Evolutionary conservation across 179 eudicot species (phyloP), one percentile per base, ranked within the genome.

Genomic region (Beta macrorhiza): DNA sequence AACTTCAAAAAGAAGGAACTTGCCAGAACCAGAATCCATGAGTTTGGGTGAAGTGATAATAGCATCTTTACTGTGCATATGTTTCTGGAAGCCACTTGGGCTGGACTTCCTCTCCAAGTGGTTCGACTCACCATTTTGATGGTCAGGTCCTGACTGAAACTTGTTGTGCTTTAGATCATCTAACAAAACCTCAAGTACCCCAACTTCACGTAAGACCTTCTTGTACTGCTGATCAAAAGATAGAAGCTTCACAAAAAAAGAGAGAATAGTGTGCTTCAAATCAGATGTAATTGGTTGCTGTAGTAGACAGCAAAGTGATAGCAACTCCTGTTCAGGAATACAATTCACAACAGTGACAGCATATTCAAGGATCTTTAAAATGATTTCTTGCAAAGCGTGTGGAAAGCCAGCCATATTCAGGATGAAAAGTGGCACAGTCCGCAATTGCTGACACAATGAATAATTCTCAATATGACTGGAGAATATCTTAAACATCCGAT

Each of bases 321-420:
- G 97, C 85, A 97, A 86, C 85, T 97, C 99, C 84, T 97, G 99
- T 85, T 97, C 99, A 69, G 99, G 99, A 72, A 97, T 90, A 84
- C 97, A 93, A 83, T 95, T 97, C 67, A 95, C 98, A 85, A 95
- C 99, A 80, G 98, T 97, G 76, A 97, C 99, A 42, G 97, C 99
- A 91, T 97, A 97, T 87, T 97, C 99, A 55, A 97, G 99, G 78
- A 97, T 97, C 87, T 97, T 97, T 85, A 97, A 83, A 61, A 97
- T 93, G 67, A 92, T 95, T 70, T 95, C 98, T 86, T 91, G 99
- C 85, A 97, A 78, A 85, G 92, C 83, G 51, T 83, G 79, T 51
- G 98, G 99, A 89, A 97, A 97, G 73, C 91, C 94, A 72, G 89
- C 91, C 99, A 97, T 97, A 84, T 97, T 97, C 72, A 93, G 91